A percentile compares a stretch with the other conserved stretches of the same genome.
phyloP scores from a whole-genome alignment of 208 protist genomes.

The Pavlovales sp. region DNA sequence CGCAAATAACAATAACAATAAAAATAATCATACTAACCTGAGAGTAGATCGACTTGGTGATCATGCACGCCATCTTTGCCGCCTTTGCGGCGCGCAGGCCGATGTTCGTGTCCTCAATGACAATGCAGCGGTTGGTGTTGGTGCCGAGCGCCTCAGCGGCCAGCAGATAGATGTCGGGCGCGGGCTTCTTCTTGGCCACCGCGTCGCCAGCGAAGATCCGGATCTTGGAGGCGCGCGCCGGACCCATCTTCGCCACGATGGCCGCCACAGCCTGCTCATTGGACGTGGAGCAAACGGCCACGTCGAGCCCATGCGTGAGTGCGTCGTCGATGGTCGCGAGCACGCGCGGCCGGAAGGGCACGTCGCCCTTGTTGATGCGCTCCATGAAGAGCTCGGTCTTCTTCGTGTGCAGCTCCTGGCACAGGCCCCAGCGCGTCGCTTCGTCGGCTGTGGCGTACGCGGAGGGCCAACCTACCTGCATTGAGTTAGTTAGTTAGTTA shows the following conservation, averaged over 20 bases:
- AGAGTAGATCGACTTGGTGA: conserved; percentile 26
- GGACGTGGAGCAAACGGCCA: conserved; percentile 50
- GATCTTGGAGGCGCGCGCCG: neutral
- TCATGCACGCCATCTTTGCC: conserved; percentile 14
- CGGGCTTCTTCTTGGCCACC: conserved; percentile 25
- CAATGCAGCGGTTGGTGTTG: conserved; percentile 8
- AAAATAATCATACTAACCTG: no score
- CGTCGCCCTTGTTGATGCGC: conserved; percentile 21
- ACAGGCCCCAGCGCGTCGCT: conserved; percentile 11
- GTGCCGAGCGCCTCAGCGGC: neutral
- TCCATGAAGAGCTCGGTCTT: conserved; percentile 46
- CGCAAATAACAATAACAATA: no score
- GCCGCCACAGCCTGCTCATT: conserved; percentile 47
- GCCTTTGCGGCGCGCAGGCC: conserved; percentile 40
- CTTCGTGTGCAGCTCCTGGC: conserved; percentile 17
- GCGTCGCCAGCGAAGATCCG: conserved; percentile 19
- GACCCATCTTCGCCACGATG: conserved; percentile 45
- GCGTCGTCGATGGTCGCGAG: conserved; percentile 35
- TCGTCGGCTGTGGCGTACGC: neutral
- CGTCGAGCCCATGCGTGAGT: neutral
- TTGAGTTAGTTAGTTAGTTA: neutral
- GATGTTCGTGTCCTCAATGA: conserved; percentile 50
- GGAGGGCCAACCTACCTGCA: conserved; percentile 14
- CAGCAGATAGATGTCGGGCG: conserved; percentile 25
- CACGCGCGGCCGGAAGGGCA: conserved; percentile 47